A percentile compares a stretch with the other conserved stretches of the same genome.
phyloP scores from a whole-genome alignment of 768 basidiomycete species.

The Solioccasus polychromus region DNA sequence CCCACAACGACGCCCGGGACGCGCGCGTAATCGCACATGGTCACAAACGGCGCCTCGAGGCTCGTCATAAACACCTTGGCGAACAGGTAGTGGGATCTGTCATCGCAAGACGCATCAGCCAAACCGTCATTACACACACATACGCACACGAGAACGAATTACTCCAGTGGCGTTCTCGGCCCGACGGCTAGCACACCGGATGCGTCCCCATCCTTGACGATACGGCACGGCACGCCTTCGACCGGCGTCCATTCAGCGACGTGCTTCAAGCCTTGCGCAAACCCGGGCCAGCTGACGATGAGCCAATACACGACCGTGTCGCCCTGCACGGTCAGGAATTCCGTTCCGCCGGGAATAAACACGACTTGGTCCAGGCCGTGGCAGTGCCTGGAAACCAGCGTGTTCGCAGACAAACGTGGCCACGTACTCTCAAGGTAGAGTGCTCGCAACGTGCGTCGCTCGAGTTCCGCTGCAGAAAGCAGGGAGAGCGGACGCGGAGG shows the following conservation, averaged over 20 bases:
- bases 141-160: neutral
- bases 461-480: slow-evolving; percentile 23
- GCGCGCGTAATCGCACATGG: slow-evolving; percentile 20
- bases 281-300: slow-evolving; percentile 16
- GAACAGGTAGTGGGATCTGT: slow-evolving; percentile 15
- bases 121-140: neutral
- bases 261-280: slow-evolving; percentile 12
- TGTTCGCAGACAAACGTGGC: slow-evolving; percentile 16
- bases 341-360: slow-evolving; percentile 24
- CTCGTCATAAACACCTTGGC: slow-evolving; percentile 19
- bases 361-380: slow-evolving; percentile 25
- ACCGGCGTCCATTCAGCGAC: slow-evolving; percentile 19
- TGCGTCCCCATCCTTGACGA: slow-evolving; percentile 19
- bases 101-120: neutral
- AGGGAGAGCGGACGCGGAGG: slow-evolving; percentile 3
- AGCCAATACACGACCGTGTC: slow-evolving; percentile 25
- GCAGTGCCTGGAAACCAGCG: slow-evolving; percentile 7
- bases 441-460: slow-evolving; percentile 28
- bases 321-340: slow-evolving; percentile 26
- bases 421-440: slow-evolving; percentile 23
- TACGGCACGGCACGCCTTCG: slow-evolving; percentile 15
- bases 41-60: slow-evolving; percentile 20
- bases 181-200: slow-evolving; percentile 21
- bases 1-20: slow-evolving; percentile 24
- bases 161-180: slow-evolving; percentile 12